Base-by-base conservation (phyloP, 768 basidiomycete genomes). In the Leccinellum albellum region DNA sequence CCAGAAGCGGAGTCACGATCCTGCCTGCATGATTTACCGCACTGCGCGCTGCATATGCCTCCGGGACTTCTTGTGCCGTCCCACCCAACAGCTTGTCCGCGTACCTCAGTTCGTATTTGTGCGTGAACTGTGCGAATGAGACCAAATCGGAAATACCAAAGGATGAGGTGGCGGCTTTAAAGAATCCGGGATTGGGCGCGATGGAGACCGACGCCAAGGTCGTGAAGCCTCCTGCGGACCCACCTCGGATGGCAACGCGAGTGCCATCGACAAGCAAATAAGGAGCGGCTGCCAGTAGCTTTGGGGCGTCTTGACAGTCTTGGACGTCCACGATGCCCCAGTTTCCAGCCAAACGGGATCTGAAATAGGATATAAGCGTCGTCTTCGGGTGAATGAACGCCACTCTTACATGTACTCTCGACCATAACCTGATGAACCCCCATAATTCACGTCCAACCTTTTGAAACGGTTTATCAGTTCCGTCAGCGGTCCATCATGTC, bases 281-380 rank as follows among this genome's bases (percentile, higher is more conserved):
- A 0, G 79, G 77, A 1, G 69, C 60, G 4, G 66, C 56, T 14
- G 82, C 75, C 35, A 91, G 77, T 32, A 75, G 69, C 63, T 70
- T 72, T 0, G 83, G 80, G 3, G 87, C 82, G n/a, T 72, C 69
- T 35, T 61, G 82, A 56, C 82, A 82, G 65, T 94, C 91, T 20
- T 79, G 72, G 1, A 87, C 79, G 62, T 94, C 91, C 8, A 85
- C 80, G 14, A 90, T 61, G 4, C 90, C 91, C 91, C 91, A 94
- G 13, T 82, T 73, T 6, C 76, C 79, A 37, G 75, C 74, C 3
- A 93, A 81, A 15, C 86, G 53, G 79, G 78, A 56, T 51, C 69
- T 70, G 74, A 75, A 47, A 29, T 24, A 17, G n/a, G 13, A 29
- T 64, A 4, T 44, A 42, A 57, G 48, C 47, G 6, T 42, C 20